These are phyloP conservation scores for Combretum micranthum DNA, from an alignment of 345 rosid species.

Conservation along the genomic window DNA sequence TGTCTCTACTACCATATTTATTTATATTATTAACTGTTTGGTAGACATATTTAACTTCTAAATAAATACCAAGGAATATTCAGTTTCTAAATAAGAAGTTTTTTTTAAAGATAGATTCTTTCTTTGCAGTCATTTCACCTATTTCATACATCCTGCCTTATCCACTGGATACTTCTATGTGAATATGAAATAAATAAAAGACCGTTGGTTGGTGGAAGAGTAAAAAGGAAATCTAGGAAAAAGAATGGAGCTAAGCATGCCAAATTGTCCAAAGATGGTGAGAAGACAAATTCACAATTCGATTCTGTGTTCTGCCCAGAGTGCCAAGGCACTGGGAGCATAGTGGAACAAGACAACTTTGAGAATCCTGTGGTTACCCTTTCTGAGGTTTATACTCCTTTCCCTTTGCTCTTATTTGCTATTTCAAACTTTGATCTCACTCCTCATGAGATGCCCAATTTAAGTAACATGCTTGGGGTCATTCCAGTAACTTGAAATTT, in stretches of 20 bases:
- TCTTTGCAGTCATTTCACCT: slow-evolving; percentile 71
- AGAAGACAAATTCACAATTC: slow-evolving; percentile 25
- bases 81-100: not conserved
- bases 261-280: no score
- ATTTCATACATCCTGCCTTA: slow-evolving; percentile 80
- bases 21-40: not conserved
- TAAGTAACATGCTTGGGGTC: no score
- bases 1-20: not conserved
- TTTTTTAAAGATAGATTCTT: slow-evolving; percentile 3
- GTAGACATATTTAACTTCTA: not conserved
- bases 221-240: slow-evolving; percentile 43
- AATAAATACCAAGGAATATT: no score
- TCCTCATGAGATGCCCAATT: not conserved
- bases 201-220: slow-evolving; percentile 33
- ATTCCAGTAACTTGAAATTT: no score
- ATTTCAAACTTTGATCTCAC: not conserved
- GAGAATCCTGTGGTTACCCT: slow-evolving; percentile 61
- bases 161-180: slow-evolving; percentile 85
- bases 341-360: slow-evolving; percentile 43
- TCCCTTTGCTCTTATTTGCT: not conserved
- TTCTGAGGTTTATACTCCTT: slow-evolving; percentile 54
- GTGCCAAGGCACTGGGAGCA: slow-evolving; percentile 84
- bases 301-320: slow-evolving; percentile 78
- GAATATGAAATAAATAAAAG: slow-evolving; percentile 54
- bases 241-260: slow-evolving; percentile 35